A percentile compares a stretch with the other conserved stretches of the same genome.
Conservation (phyloP, 768 basidiomycete genomes). For the Tephrocybe rancida region DNA sequence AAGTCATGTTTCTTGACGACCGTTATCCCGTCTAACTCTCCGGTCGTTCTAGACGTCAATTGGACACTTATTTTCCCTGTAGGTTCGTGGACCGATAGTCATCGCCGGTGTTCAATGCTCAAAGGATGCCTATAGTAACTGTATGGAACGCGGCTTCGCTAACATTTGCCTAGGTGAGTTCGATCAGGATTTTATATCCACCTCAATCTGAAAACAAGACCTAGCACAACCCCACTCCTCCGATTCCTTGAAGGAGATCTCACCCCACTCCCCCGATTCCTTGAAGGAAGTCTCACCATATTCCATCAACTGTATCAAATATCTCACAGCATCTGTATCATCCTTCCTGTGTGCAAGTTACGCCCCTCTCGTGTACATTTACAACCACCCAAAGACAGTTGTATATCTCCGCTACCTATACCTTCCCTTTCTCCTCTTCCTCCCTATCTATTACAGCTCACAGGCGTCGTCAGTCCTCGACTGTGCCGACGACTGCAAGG, state of each 20-base stretch:
- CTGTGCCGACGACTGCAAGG: slow-evolving; percentile 8
- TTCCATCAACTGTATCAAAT: neutral
- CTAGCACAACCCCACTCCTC: neutral
- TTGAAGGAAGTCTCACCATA: slow-evolving; percentile 2
- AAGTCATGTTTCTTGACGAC: neutral
- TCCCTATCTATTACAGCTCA: slow-evolving; percentile 12
- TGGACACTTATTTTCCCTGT: slow-evolving; percentile 9
- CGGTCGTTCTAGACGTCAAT: slow-evolving; percentile 4
- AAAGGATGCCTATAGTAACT: slow-evolving; percentile 4
- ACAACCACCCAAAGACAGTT: slow-evolving; percentile 1
- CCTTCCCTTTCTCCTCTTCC: slow-evolving; percentile 11
- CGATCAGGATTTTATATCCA: neutral
- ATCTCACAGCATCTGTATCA: neutral
- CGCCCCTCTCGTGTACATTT: neutral
- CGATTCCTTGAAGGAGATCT: slow-evolving; percentile 6
- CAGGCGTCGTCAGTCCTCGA: slow-evolving; percentile 10
- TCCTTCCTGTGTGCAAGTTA: too few species aligned
- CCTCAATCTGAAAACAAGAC: neutral
- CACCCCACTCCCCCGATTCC: neutral
- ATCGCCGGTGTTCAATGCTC: too few species aligned
- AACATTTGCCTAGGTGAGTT: slow-evolving; percentile 8
- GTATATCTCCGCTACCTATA: slow-evolving; percentile 3
- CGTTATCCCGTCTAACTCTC: neutral
- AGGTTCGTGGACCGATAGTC: slow-evolving; percentile 5
- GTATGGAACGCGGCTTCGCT: slow-evolving; percentile 10